Percentiles rank a stretch among this genome's conserved stretches.
Evolutionary conservation across 768 basidiomycete genomes (phyloP).

Genomic region (Hebeloma cylindrosporum): DNA sequence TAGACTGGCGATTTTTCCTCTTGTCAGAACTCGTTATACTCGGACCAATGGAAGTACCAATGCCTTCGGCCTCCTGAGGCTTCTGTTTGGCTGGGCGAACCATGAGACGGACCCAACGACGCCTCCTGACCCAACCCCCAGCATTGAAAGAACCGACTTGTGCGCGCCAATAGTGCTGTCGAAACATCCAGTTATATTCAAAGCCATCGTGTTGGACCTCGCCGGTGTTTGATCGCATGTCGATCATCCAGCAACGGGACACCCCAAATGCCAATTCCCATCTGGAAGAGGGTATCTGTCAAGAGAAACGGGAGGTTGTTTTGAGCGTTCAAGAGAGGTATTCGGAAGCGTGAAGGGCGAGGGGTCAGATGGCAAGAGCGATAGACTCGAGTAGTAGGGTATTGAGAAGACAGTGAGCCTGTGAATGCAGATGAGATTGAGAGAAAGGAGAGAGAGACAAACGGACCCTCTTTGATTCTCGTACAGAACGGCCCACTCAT

Average conservation of each 20-base stretch:
- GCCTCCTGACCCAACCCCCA: conserved; percentile 74
- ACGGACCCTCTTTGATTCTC: conserved; percentile 82
- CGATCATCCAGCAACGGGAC: conserved; percentile 80
- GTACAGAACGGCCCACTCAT: conserved; percentile 76
- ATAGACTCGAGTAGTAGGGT: conserved; percentile 67
- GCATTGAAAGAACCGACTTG: conserved; percentile 56
- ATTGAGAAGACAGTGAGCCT: conserved; percentile 70
- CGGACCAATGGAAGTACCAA: conserved; percentile 4
- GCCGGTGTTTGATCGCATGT: conserved; percentile 76
- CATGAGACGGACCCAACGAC: conserved; percentile 87
- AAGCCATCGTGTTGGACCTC: conserved; percentile 82
- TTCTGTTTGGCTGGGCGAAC: conserved; percentile 52
- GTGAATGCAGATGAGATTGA: background rate
- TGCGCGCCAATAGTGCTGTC: conserved; percentile 63
- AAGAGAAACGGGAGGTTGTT: conserved; percentile 58
- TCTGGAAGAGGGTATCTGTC: conserved; percentile 73
- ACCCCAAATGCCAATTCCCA: conserved; percentile 82
- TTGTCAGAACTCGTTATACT: conserved; percentile 6
- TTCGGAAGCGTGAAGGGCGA: conserved; percentile 68
- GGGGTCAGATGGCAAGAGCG: conserved; percentile 72
- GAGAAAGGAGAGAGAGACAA: background rate
- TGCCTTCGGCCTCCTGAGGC: conserved; percentile 18
- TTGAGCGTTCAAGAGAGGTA: conserved; percentile 36
- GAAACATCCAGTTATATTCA: conserved; percentile 83
- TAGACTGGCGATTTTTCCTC: conserved; percentile 24